Evolutionary conservation across 208 protist species (phyloP), one percentile per base, ranked within the genome.

Genomic region (Endotrypanum monterogeii): DNA sequence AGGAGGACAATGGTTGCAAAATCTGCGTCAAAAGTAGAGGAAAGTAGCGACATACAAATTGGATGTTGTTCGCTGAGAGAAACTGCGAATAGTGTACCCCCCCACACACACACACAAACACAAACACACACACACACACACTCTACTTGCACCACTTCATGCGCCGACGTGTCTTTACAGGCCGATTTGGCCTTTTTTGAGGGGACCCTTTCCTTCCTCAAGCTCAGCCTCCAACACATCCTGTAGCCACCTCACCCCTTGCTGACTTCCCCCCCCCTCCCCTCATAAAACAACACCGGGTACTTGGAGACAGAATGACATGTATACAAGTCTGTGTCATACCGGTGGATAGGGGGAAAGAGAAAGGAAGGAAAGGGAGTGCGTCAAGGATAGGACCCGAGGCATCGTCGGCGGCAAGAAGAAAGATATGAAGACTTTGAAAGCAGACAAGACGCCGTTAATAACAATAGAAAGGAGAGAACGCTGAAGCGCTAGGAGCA

Each of bases 401-500:
- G 57, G 37, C n/a, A n/a, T n/a, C n/a, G n/a, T n/a, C n/a, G 57
- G 3, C 28, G 5, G 56, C 0, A 35, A 28, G 55, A 28, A 60
- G 55, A 37, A 30, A 44, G 52, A 67, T 23, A 6, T 35, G 12
- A 51, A 39, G 54, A 57, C 0, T 23, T 12, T n/a, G 41, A 75
- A 67, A 80, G 56, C 23, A 12, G 57, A 41, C 32, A 41, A 78
- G n/a, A n/a, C n/a, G n/a, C n/a, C n/a, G n/a, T n/a, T n/a, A n/a
- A n/a, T n/a, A 67, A 18, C 32, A 20, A 51, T 8, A 80, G 32
- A 54, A 66, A 58, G 20, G 30, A 57, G 44, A 11, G 44, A 41
- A 51, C 51, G 14, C 3, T 9, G 7, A 52, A 63, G 11, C 9
- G 35, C 35, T 5, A 46, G 35, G 58, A 25, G 20, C 14, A 62